Conservation (phyloP, 1,139 yeast genomes). For the Zhuliangozyma blackwelliae region DNA sequence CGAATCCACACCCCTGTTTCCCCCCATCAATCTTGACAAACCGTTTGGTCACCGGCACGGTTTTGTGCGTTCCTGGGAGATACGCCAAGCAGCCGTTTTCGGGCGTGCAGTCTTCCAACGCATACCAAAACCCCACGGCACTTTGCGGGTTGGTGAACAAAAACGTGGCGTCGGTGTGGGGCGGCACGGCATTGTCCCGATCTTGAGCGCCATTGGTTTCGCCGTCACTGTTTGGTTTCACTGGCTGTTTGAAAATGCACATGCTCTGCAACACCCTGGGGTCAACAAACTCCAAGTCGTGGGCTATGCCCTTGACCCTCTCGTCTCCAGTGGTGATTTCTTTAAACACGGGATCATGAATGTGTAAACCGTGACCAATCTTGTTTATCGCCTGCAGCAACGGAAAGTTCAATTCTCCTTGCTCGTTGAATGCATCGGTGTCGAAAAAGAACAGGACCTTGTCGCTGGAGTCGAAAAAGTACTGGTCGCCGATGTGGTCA, state of each 20-base stretch:
- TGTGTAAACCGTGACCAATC: conserved; percentile 76
- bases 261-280: conserved; percentile 76
- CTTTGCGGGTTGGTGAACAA: conserved; percentile 67
- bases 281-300: conserved; percentile 50
- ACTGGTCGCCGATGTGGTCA: conserved; percentile 69
- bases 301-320: conserved; percentile 50
- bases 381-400: conserved; percentile 63
- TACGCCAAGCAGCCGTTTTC: conserved; percentile 69
- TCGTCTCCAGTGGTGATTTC: conserved; percentile 45
- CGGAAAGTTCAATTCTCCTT: conserved; percentile 49
- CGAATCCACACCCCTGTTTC: conserved; percentile 50
- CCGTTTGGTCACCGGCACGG: conserved; percentile 54
- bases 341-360: conserved; percentile 44
- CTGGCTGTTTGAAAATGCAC: conserved; percentile 77
- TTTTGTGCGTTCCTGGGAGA: conserved; percentile 71
- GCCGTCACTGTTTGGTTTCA: conserved; percentile 6
- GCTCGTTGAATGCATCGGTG: conserved; percentile 58
- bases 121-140: conserved; percentile 82
- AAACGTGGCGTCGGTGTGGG: conserved; percentile 76
- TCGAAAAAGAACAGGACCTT: conserved; percentile 71
- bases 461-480: conserved; percentile 66
- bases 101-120: conserved; percentile 67
- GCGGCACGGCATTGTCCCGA: conserved; percentile 67
- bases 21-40: conserved; percentile 54
- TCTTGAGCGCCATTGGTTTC: conserved; percentile 14